Base-by-base conservation (phyloP, 1,139 yeast species). In the Geotrichum klebahnii region DNA sequence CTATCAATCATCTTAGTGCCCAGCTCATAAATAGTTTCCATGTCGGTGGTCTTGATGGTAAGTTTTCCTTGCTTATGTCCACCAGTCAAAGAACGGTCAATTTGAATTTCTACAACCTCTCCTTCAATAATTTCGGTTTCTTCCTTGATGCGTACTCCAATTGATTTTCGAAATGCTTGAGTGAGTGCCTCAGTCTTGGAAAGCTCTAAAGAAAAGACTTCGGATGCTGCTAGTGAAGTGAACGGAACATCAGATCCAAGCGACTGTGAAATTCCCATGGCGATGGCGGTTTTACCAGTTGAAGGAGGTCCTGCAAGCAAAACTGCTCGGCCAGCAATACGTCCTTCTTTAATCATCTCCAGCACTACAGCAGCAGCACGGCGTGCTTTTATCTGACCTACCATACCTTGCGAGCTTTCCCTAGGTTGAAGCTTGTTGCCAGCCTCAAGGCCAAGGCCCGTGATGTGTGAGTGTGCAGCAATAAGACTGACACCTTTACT, bases 1-100 rank as follows among this genome's bases (percentile, higher is more conserved):
- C 96, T 92, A 61, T 94, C 98, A 66, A 94, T 92, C 97, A 92
- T 92, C 70, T 94, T 92, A 66, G 85, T 84, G 54, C 98, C 98
- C 62, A 94, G 76, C 71, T 92, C 99, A 70, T 94, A 92, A 57
- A 92, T 87, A 28, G 98, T 92, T 72, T 94, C 98, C 98, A 94
- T 94, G 68, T 94, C 98, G 14, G 98, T 92, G 38, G 98, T 94
- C 67, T 94, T 89, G 65, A 94, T 90, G 23, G 98, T 94, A 63
- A 94, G 77, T 67, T 94, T 92, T 48, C 98, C 98, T 71, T 92
- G 98, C 67, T 92, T 92, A 71, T 89, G 97, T 52, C 98, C 98
- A 33, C 97, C 97, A 16, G 97, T 86, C 55, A 94, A 79, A 14
- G 96, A 86, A 66, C 97, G 81, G 69, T 92, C 99, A 59, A 94